These are phyloP conservation scores for Copromyces sp. DNA, from an alignment of 495 filamentous ascomycete genomes.

Conservation along the genomic window DNA sequence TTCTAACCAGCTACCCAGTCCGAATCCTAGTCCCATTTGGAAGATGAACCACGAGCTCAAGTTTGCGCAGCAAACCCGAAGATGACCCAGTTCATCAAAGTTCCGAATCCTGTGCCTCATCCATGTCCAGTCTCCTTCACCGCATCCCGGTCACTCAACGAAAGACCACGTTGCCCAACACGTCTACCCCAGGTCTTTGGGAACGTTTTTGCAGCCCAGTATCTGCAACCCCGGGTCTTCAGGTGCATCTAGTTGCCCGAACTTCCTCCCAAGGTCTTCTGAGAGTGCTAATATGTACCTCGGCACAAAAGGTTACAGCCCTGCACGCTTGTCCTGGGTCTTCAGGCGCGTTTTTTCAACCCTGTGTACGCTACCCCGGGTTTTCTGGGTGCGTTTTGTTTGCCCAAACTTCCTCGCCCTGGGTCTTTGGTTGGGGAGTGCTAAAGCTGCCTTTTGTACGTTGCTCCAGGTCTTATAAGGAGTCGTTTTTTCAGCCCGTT, in stretches of 20 bases:
- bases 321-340: neutral
- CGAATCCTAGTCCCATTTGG: slow-evolving; percentile 30
- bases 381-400: neutral
- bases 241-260: neutral
- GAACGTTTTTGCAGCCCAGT: neutral
- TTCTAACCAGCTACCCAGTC: slow-evolving; percentile 27
- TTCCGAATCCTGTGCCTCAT: neutral
- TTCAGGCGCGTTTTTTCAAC: neutral
- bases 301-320: neutral
- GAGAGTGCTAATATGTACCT: neutral
- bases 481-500: neutral
- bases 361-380: neutral
- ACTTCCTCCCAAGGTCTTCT: neutral
- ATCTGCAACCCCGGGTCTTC: no score
- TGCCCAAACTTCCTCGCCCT: neutral
- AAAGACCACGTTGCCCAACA: neutral
- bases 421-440: neutral
- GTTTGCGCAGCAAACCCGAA: neutral
- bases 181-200: neutral
- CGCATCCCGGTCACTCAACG: neutral
- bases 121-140: neutral
- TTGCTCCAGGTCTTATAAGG: neutral
- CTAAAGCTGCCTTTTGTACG: neutral
- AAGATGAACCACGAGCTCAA: slow-evolving; percentile 18
- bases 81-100: neutral